Evolutionary conservation across 805 yeast genomes (phyloP).

Genomic region (Nakazawaea peltata): DNA sequence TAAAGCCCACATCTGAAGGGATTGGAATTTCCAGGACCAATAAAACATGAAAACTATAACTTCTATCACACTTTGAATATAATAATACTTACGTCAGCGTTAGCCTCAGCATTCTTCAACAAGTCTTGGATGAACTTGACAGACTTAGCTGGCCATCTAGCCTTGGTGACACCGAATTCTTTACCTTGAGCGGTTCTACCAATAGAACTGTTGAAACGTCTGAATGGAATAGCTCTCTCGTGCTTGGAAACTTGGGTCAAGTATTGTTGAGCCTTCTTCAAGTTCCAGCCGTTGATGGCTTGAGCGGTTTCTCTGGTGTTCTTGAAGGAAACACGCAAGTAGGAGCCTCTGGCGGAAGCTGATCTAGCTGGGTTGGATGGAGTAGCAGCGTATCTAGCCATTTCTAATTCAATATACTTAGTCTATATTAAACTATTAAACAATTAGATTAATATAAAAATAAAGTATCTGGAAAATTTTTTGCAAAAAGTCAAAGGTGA

Average conservation of each 20-base stretch:
- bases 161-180: conserved; percentile 99
- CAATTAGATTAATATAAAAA: no score
- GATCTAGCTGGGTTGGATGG: conserved; percentile 99
- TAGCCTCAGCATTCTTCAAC: conserved; percentile 95
- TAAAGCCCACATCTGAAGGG: no score
- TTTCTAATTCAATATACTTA: no score
- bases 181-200: conserved; percentile 99
- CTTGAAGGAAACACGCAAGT: conserved; percentile 99
- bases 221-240: conserved; percentile 99
- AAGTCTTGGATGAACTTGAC: conserved; percentile 93
- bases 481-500: no score
- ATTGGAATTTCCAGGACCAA: no score
- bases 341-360: conserved; percentile 98
- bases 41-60: no score
- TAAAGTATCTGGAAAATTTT: no score
- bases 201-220: conserved; percentile 92
- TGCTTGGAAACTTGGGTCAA: conserved; percentile 94
- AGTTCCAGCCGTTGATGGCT: conserved; percentile 97
- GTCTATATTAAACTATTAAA: no score
- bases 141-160: conserved; percentile 99
- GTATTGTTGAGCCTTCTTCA: conserved; percentile 92
- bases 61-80: no score
- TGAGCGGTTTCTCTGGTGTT: conserved; percentile 99
- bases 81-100: no score
- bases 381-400: conserved; percentile 99